Percentiles rank a stretch among this genome's conserved stretches.
Conservation (phyloP, 179 eudicot genomes). For the Vitellaria paradoxa region DNA sequence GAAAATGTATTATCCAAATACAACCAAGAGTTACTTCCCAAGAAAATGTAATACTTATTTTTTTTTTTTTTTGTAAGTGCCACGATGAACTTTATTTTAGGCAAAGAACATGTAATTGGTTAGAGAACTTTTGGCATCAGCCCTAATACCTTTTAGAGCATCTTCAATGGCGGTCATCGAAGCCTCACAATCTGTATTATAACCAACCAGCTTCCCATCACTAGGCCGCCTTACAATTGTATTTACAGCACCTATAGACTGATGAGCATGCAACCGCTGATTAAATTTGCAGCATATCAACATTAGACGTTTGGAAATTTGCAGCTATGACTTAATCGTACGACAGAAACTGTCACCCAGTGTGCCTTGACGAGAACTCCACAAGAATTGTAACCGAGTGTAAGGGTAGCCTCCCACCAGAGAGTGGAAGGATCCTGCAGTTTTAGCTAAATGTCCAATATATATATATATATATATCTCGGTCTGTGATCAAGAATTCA, state of each 20-base stretch:
- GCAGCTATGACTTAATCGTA: not conserved
- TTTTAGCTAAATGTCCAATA: not conserved
- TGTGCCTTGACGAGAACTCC: not conserved
- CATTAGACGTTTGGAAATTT: not conserved
- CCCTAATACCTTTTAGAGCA: slow-evolving; percentile 43
- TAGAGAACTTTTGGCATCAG: not conserved
- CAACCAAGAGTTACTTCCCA: not conserved
- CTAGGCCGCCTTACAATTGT: slow-evolving; percentile 42
- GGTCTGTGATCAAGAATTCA: no score
- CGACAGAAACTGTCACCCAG: not conserved
- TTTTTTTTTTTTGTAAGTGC: no score
- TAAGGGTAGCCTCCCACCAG: not conserved
- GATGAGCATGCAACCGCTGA: slow-evolving; percentile 20
- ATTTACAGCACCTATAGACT: slow-evolving; percentile 64
- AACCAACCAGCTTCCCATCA: slow-evolving; percentile 56
- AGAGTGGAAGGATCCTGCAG: not conserved
- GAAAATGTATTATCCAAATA: not conserved
- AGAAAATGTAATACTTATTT: not conserved
- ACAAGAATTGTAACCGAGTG: not conserved
- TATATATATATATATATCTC: no score
- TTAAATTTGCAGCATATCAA: slow-evolving; percentile 8
- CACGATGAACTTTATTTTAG: not conserved
- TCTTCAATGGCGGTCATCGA: slow-evolving; percentile 64
- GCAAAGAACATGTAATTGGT: not conserved
- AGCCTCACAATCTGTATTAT: slow-evolving; percentile 58